phyloP scores from a whole-genome alignment of 495 filamentous ascomycete species.

The Talaromyces adpressus region DNA sequence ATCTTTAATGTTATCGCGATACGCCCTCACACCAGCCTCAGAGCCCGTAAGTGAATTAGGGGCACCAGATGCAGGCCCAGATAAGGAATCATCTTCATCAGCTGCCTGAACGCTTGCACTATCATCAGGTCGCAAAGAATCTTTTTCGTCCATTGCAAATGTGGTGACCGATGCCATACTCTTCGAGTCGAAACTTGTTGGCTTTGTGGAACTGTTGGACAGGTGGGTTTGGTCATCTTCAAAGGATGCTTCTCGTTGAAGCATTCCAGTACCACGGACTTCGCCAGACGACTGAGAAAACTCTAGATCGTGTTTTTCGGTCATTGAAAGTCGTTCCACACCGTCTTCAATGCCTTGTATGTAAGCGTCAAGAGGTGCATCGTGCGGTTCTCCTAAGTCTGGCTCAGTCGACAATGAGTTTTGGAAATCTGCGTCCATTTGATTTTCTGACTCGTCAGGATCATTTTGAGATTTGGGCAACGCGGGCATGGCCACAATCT shows the following conservation, averaged over 20 bases:
- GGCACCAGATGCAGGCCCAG: slow-evolving; percentile 60
- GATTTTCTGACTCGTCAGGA: slow-evolving; percentile 19
- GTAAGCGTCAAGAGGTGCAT: slow-evolving; percentile 16
- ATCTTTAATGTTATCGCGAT: slow-evolving; percentile 71
- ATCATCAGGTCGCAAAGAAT: slow-evolving; percentile 86
- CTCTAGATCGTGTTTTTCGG: slow-evolving; percentile 21
- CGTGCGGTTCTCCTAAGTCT: slow-evolving; percentile 13
- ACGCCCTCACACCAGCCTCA: slow-evolving; percentile 66
- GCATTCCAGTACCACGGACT: slow-evolving; percentile 22
- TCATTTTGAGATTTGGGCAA: slow-evolving; percentile 20
- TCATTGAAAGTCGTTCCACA: slow-evolving; percentile 28
- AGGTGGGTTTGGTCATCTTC: slow-evolving; percentile 58
- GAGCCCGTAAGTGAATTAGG: slow-evolving; percentile 72
- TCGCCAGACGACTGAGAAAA: slow-evolving; percentile 21
- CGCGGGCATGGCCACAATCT: slow-evolving; percentile 41
- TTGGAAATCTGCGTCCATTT: slow-evolving; percentile 14
- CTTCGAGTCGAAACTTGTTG: slow-evolving; percentile 82
- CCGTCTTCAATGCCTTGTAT: slow-evolving; percentile 25
- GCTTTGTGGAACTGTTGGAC: slow-evolving; percentile 73
- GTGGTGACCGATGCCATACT: slow-evolving; percentile 87
- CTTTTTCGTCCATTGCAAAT: slow-evolving; percentile 90
- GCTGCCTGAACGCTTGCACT: slow-evolving; percentile 86
- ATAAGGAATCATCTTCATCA: slow-evolving; percentile 82
- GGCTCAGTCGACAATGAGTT: slow-evolving; percentile 14
- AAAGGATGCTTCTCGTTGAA: slow-evolving; percentile 38